phyloP scores from a whole-genome alignment of 768 basidiomycete species.

The Suillus lakei region DNA sequence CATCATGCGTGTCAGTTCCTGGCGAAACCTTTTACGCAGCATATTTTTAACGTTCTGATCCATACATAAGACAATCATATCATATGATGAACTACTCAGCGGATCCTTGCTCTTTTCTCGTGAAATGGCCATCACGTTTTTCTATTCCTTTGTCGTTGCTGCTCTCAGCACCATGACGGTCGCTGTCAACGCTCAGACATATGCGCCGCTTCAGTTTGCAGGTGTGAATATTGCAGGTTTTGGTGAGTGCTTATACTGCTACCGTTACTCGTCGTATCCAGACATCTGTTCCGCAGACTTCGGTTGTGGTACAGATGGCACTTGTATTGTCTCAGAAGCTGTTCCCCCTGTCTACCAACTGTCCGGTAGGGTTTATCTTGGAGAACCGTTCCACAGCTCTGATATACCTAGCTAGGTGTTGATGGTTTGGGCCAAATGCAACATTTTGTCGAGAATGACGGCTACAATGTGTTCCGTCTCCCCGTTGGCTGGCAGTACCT shows the following conservation, averaged over 20 bases:
- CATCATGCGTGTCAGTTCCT: background rate
- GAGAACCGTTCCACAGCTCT: background rate
- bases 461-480: slow-evolving; percentile 63
- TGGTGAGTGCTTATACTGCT: slow-evolving; percentile 24
- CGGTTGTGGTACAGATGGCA: slow-evolving; percentile 51
- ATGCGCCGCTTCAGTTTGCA: slow-evolving; percentile 36
- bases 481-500: slow-evolving; percentile 67
- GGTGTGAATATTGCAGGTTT: slow-evolving; percentile 62
- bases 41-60: slow-evolving; percentile 17
- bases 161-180: slow-evolving; percentile 15
- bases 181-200: slow-evolving; percentile 24
- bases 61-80: slow-evolving; percentile 15
- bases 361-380: slow-evolving; percentile 35
- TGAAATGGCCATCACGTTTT: slow-evolving; percentile 22
- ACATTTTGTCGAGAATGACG: slow-evolving; percentile 60
- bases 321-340: slow-evolving; percentile 42
- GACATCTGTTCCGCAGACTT: slow-evolving; percentile 38
- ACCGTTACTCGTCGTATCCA: background rate
- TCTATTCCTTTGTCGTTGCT: slow-evolving; percentile 17
- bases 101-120: background rate
- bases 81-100: background rate
- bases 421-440: slow-evolving; percentile 53
- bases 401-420: slow-evolving; percentile 8
- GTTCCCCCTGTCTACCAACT: slow-evolving; percentile 51
- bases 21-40: slow-evolving; percentile 10